Percentiles rank a stretch among this genome's conserved stretches.
Conservation (phyloP, 345 rosid species). For the Mallotus nudiflorus region DNA sequence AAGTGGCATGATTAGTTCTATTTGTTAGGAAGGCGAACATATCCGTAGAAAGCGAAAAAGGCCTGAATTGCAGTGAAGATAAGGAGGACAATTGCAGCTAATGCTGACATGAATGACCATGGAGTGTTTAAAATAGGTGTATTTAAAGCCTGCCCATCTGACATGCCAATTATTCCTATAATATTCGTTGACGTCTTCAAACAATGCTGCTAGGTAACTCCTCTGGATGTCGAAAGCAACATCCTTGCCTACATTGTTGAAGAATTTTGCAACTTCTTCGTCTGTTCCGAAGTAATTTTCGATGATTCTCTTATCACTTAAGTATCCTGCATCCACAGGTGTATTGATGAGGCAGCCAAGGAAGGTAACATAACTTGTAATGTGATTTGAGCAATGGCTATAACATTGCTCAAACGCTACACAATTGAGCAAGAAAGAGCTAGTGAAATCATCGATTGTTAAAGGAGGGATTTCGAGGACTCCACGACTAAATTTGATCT, state of each 20-base stretch:
- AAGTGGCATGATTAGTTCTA: too few species aligned
- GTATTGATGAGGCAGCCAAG: constrained; percentile 32
- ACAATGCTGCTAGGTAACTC: constrained; percentile 40
- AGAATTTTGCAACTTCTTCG: constrained; percentile 44
- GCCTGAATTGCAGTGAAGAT: constrained; percentile 46
- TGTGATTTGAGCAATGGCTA: constrained; percentile 1
- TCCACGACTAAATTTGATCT: constrained; percentile 14
- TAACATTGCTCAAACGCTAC: constrained; percentile 30
- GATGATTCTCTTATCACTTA: constrained; percentile 41
- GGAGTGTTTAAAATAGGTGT: constrained; percentile 52
- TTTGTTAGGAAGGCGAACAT: constrained; percentile 8
- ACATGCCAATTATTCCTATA: constrained; percentile 46
- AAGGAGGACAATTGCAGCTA: constrained; percentile 48
- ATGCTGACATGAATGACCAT: constrained; percentile 59
- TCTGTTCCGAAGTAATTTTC: constrained; percentile 58
- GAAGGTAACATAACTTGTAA: constrained; percentile 10
- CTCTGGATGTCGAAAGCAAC: constrained; percentile 40
- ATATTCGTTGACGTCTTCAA: constrained; percentile 50
- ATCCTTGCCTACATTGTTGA: constrained; percentile 49
- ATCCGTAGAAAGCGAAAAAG: constrained; percentile 38
- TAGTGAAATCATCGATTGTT: constrained; percentile 4
- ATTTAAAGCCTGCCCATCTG: constrained; percentile 51
- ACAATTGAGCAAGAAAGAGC: constrained; percentile 20
- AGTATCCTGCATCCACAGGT: constrained; percentile 44
- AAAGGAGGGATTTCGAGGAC: constrained; percentile 17